Base-by-base conservation (phyloP, 257 asterid species). In the Henckelia pumila region DNA sequence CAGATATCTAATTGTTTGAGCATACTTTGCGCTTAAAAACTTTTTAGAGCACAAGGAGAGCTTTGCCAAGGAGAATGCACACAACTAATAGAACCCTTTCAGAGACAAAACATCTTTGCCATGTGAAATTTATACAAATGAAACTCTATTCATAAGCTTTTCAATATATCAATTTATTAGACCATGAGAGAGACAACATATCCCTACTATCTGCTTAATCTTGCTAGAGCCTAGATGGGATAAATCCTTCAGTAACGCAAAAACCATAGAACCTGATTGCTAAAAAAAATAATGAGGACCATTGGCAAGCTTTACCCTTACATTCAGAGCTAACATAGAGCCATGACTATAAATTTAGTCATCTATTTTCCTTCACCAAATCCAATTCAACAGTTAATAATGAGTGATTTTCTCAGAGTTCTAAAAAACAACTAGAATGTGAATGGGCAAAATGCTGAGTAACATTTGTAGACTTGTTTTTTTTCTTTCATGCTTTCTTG, bases 181-280 rank as follows among this genome's bases (percentile, higher is more conserved):
- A 24, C 23, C 25, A 37, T 59, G 29, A 66, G 68, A 72, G n/a
- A 72, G 40, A 47, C 53, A 60, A 72, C 23, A n/a, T 17, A 37
- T 59, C 26, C 6, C 32, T 57, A 26, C 60, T 65, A 56, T 16
- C 28, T 2, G 67, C 52, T 61, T 61, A 19, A 55, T 56, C 29
- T 52, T 50, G 20, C 64, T 61, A 62, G n/a, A n/a, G n/a, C n/a
- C n/a, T n/a, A n/a, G 25, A 58, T 37, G 65, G 22, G n/a, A 63
- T 59, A 23, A 57, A 66, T 56, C 25, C 62, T 61, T 57, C 29
- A 29, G 58, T 56, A 65, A 60, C 68, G 32, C 59, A 68, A 68
- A 69, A 55, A 60, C 71, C 52, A 47, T 16, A 22, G 29, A 30
- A 50, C 25, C 29, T 61, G 63, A 26, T 20, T 9, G 64, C 71